Base-by-base conservation (phyloP, 306 rosid genomes). In the Lablab purpureus region DNA sequence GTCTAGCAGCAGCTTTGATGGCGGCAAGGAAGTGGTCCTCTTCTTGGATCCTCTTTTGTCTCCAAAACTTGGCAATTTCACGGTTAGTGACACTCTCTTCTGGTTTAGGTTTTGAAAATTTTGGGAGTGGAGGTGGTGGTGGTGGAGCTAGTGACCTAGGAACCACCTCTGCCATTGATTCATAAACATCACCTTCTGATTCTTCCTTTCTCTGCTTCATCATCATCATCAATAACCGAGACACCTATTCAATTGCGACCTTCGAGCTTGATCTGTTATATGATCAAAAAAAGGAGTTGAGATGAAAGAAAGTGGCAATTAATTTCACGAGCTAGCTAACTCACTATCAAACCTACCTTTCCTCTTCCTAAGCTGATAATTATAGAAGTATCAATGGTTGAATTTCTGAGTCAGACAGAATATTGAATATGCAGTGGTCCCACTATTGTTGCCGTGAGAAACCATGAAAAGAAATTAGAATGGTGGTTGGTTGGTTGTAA, bases 1-100 rank as follows among this genome's bases (percentile, higher is more conserved):
- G 75, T 66, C 89, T 88, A 7, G 97, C 93, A 4, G 91, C 98
- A 2, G 98, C 84, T 52, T 91, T 93, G 79, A 87, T 89, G 21
- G 98, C 98, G n/a, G 93, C 88, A 19, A 91, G 87, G 78, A 91
- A 93, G 66, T 93, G 98, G 14, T 93, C 97, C 67, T 93, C 89
- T 60, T 93, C 97, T 21, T 82, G 83, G 66, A 84, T 81, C 67
- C 73, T 72, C 81, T 88, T 91, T 84, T 88, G 93, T 87, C 72
- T 84, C 97, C 97, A 93, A 77, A 88, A 93, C 87, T 10, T 85
- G n/a, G 89, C 93, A 6, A 93, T 93, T 83, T 91, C 98, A 80
- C 74, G 76, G 67, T 88, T 93, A 6, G 94, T 93, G 67, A 93
- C 88, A 15, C 98, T 89, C 79, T 85, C 81, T 73, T 87, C 87